These are phyloP conservation scores for Punica granatum DNA, from an alignment of 345 rosid genomes.

Conservation along the genomic window DNA sequence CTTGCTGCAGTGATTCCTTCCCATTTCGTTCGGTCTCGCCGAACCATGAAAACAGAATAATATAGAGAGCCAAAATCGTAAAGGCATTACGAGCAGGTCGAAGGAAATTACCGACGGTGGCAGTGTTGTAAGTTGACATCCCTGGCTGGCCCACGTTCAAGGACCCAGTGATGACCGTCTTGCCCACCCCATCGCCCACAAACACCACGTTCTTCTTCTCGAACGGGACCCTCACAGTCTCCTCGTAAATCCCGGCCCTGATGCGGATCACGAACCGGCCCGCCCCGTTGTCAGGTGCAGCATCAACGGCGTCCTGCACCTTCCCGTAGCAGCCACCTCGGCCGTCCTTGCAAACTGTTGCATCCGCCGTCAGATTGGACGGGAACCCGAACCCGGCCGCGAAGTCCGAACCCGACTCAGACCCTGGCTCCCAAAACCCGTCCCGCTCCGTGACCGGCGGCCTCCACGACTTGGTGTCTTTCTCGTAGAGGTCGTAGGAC, in stretches of 20 bases:
- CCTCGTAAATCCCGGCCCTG: constrained; percentile 32
- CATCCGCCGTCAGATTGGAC: constrained; percentile 18
- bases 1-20: background rate
- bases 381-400: constrained; percentile 19
- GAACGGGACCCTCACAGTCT: constrained; percentile 30
- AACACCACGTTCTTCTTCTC: constrained; percentile 37
- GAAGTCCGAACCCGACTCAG: background rate
- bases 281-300: constrained; percentile 27
- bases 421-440: constrained; percentile 17
- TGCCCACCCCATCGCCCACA: constrained; percentile 39
- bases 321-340: constrained; percentile 22
- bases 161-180: constrained; percentile 34
- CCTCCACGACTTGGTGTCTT: constrained; percentile 20
- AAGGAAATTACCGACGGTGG: constrained; percentile 27
- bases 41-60: background rate
- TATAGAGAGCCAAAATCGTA: background rate
- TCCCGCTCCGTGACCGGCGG: constrained; percentile 40
- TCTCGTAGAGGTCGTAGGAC: constrained; percentile 26
- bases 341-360: constrained; percentile 31
- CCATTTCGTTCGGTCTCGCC: background rate
- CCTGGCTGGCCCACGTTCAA: constrained; percentile 21
- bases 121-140: constrained; percentile 29
- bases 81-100: background rate
- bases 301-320: constrained; percentile 38
- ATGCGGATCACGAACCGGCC: constrained; percentile 32